Evolutionary conservation across 768 basidiomycete species (phyloP), one percentile per base, ranked within the genome.

Genomic region (Tylopilus vinaceipallidus): DNA sequence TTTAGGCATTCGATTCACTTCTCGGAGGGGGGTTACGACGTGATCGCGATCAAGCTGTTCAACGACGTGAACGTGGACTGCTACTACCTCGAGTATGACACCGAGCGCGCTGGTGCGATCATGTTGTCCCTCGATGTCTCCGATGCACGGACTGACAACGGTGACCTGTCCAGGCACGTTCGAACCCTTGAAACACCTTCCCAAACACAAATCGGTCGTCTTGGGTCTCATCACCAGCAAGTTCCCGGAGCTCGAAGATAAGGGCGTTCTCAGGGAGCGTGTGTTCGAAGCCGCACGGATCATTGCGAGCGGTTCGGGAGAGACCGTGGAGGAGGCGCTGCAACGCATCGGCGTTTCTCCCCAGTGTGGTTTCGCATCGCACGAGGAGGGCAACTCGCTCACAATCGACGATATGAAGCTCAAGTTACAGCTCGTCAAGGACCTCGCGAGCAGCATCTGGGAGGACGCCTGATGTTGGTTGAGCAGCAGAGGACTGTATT

Each of bases 351-450:
- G 68, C 40, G 68, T 79, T 49, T 73, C 72, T n/a, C 74, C 77
- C 1, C 78, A 80, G 60, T 80, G 78, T 44, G 79, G 78, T 11
- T 79, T 78, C 52, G 76, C 76, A 14, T 71, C 68, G 6, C 76
- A 76, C 50, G 59, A 69, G 2, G 75, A 76, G 34, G 76, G 77
- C 0, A 79, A 78, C 55, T 52, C 58, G 30, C 66, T 78, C 16
- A 51, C 47, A 4, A 58, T 61, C 16, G 64, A 68, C 4, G 72
- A 75, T 42, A 70, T 75, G 59, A 60, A 60, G 42, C 54, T 42
- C 19, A 64, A 64, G 41, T 20, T 65, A 30, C 40, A 41, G 36
- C 63, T 74, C 30, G 67, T 72, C 32, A 63, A 64, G 29, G 63
- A 70, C 19, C 64, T 69, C 16, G 73, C 75, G n/a, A 48, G 54